Evolutionary conservation across 345 rosid genomes (phyloP), one percentile per base, ranked within the genome.

Genomic region (Jatropha curcas): DNA sequence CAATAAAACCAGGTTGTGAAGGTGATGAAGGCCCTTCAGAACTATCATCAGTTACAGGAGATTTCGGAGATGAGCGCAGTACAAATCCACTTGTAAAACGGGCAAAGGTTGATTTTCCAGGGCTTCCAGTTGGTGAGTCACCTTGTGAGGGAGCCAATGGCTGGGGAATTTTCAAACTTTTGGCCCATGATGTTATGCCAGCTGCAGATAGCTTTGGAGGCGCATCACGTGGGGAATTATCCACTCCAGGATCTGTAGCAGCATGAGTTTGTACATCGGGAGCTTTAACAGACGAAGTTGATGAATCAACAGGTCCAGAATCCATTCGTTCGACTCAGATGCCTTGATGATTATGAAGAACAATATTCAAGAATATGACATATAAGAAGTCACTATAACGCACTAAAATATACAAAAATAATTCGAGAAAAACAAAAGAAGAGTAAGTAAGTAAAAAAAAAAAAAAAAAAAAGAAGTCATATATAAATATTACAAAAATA

Each of bases 71-170:
- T n/a, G 63, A 61, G 20, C 85, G 90, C 77, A 91, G 62, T 52
- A 92, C 97, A 17, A 89, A 52, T 66, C 94, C 94, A 64, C 86
- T 86, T 9, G 97, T 88, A 77, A 92, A 84, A n/a, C 91, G 91
- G 3, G 97, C 82, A 84, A 91, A 89, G 8, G 84, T 76, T 48
- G 91, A 91, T 72, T 86, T 91, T 63, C 86, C 90, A 41, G 85
- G 25, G 68, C 73, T 86, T 35, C 80, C 91, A 16, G 77, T 75
- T 5, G 85, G 84, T 37, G 91, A 78, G 41, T 74, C 84, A 41
- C 74, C 89, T 64, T 61, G 81, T 39, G 89, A 7, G 48, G 86
- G 65, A 76, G 88, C 24, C 74, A 79, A 75, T 31, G 94, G 87
- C 84, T 88, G 92, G 7, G 94, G 91, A 78, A 89, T 87, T 79